Percentiles rank a stretch among this genome's conserved stretches.
Conservation (phyloP, 177 flowering plant species). For the Telopea speciosissima region DNA sequence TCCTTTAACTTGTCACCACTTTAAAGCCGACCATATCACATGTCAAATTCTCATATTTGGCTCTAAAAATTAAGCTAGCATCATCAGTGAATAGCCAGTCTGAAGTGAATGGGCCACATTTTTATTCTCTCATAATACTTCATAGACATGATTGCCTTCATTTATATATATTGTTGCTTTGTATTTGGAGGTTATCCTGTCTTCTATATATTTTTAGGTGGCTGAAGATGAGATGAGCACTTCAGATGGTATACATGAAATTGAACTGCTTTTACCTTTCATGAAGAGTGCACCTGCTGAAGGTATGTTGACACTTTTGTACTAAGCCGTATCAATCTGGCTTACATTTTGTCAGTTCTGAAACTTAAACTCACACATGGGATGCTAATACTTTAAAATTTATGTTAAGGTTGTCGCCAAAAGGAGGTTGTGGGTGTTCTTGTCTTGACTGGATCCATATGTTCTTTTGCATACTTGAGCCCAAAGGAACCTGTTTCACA, state of each 20-base stretch:
- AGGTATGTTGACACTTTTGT: conserved; percentile 34
- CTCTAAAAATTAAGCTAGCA: too few relatives aligned
- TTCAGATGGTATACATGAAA: conserved; percentile 59
- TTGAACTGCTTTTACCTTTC: conserved; percentile 80
- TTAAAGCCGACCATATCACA: too few relatives aligned
- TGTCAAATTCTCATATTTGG: too few relatives aligned
- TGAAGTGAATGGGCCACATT: background rate
- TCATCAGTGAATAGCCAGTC: too few relatives aligned
- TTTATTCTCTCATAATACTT: background rate
- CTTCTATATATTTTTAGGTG: conserved; percentile 30
- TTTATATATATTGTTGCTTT: background rate
- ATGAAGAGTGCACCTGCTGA: conserved; percentile 40
- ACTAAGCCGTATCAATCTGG: background rate
- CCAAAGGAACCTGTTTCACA: conserved; percentile 71
- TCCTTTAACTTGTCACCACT: too few relatives aligned
- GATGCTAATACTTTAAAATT: conserved; percentile 10
- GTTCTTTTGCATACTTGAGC: conserved; percentile 65
- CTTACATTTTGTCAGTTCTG: background rate
- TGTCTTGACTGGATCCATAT: conserved; percentile 51
- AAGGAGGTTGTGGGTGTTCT: conserved; percentile 64
- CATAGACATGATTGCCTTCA: background rate
- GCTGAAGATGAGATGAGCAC: conserved; percentile 40
- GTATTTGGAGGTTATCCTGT: conserved; percentile 3
- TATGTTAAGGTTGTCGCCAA: conserved; percentile 57
- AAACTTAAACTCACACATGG: background rate